Conservation (phyloP, 2,329 filamentous ascomycete genomes). For the Cryoendolithus antarcticus region DNA sequence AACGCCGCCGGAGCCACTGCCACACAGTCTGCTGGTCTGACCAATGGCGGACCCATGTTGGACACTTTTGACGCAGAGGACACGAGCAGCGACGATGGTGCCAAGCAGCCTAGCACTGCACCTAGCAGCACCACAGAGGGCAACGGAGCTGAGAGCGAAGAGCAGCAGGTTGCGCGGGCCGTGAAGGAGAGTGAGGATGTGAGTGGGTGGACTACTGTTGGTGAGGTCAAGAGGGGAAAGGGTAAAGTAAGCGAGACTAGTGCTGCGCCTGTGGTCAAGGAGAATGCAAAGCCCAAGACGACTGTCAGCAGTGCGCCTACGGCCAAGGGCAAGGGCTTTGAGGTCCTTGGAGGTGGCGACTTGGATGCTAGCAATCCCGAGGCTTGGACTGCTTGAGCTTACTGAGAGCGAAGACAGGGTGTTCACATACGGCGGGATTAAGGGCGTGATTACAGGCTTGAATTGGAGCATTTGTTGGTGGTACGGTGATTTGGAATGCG, state of each 20-base stretch:
- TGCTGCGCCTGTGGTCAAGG: too few relatives aligned
- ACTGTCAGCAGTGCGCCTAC: too few relatives aligned
- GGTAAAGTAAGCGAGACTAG: slow-evolving; percentile 30
- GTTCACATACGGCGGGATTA: too few relatives aligned
- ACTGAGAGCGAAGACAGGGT: too few relatives aligned
- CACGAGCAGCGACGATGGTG: slow-evolving; percentile 27
- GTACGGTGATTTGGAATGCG: too few relatives aligned
- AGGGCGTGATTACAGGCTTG: too few relatives aligned
- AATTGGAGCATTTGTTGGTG: too few relatives aligned
- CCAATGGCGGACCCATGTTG: slow-evolving; percentile 25
- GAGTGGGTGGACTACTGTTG: slow-evolving; percentile 49
- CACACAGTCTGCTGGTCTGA: slow-evolving; percentile 7
- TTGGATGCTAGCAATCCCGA: too few relatives aligned
- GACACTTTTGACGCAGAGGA: slow-evolving; percentile 39
- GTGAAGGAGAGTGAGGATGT: slow-evolving; percentile 36
- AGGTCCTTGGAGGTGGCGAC: too few relatives aligned
- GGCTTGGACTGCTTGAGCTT: too few relatives aligned
- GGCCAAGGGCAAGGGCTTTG: too few relatives aligned
- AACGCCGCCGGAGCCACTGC: slow-evolving; percentile 13
- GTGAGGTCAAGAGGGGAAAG: slow-evolving; percentile 42
- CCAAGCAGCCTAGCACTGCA: slow-evolving; percentile 24
- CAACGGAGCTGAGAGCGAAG: slow-evolving; percentile 38
- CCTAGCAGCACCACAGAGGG: slow-evolving; percentile 26
- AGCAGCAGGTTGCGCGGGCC: slow-evolving; percentile 45
- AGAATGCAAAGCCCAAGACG: too few relatives aligned